A percentile compares a stretch with the other conserved stretches of the same genome.
phyloP scores from a whole-genome alignment of 192 early-diverging fungal species.

The Chytriomyces confervae region DNA sequence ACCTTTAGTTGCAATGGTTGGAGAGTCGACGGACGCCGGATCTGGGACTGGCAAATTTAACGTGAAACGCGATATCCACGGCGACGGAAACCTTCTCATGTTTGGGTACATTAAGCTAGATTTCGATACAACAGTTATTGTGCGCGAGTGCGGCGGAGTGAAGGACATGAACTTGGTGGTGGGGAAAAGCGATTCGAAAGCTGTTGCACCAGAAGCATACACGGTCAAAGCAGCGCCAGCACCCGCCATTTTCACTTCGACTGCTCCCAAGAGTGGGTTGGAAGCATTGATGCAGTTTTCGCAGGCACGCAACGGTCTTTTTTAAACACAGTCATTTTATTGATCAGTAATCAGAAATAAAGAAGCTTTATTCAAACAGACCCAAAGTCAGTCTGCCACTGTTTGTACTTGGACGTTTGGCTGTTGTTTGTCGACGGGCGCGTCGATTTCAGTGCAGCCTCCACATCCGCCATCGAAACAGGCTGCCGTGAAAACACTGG shows the following conservation, averaged over 20 bases:
- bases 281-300: not conserved
- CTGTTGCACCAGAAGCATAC: not conserved
- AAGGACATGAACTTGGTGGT: not conserved
- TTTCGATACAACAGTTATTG: not conserved
- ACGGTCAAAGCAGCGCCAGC: not conserved
- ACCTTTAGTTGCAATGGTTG: not conserved
- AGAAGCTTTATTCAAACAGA: not conserved
- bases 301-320: not conserved
- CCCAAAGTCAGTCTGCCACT: slow-evolving; percentile 28
- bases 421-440: slow-evolving; percentile 11
- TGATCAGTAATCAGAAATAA: not conserved
- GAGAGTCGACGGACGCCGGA: not conserved
- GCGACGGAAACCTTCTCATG: not conserved
- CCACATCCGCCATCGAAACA: slow-evolving; percentile 23
- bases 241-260: not conserved
- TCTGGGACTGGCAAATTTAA: not conserved
- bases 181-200: not conserved
- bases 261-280: not conserved
- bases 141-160: not conserved
- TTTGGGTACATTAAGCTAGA: not conserved
- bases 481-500: slow-evolving; percentile 7
- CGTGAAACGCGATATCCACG: not conserved
- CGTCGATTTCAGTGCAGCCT: slow-evolving; percentile 10
- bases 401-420: slow-evolving; percentile 1
- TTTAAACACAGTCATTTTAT: not conserved